A percentile compares a stretch with the other conserved stretches of the same genome.
These are phyloP conservation scores for Vigna unguiculata DNA, from an alignment of 306 rosid species.

Conservation along the genomic window DNA sequence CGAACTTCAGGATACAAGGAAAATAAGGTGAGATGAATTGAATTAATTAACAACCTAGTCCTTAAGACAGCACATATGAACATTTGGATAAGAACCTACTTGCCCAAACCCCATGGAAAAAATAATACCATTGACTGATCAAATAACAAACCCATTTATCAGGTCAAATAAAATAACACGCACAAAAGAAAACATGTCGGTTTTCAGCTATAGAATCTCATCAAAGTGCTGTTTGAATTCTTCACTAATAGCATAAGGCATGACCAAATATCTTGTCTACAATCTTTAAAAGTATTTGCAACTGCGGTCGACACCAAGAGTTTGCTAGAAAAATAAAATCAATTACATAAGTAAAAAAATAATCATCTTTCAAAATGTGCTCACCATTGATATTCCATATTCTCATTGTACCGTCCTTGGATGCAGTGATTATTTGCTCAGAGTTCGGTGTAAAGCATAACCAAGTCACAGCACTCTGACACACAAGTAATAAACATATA, in stretches of 20 bases:
- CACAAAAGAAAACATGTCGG: background rate
- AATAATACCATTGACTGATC: constrained; percentile 7
- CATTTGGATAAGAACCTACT: constrained; percentile 30
- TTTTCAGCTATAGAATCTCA: constrained; percentile 31
- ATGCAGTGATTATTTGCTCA: constrained; percentile 90
- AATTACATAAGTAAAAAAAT: constrained; percentile 25
- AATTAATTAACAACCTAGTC: constrained; percentile 19
- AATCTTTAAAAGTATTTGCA: constrained; percentile 3
- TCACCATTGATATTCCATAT: constrained; percentile 98
- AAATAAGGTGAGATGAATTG: constrained; percentile 39
- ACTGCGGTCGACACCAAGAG: background rate
- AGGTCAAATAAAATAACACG: constrained; percentile 10
- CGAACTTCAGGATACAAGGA: constrained; percentile 68
- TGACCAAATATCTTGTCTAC: background rate
- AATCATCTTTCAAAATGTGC: constrained; percentile 33
- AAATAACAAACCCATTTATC: constrained; percentile 26
- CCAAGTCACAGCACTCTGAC: constrained; percentile 99
- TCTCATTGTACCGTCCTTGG: constrained; percentile 93
- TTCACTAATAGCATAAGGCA: constrained; percentile 12
- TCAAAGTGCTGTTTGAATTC: constrained; percentile 9
- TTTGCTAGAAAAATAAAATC: constrained; percentile 22
- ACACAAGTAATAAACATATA: constrained; percentile 33
- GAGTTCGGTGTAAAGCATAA: constrained; percentile 90
- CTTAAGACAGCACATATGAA: background rate
- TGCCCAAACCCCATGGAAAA: background rate